Evolutionary conservation across 2,329 filamentous ascomycete genomes (phyloP), one percentile per base, ranked within the genome.

Genomic region (Aureobasidium subglaciale): DNA sequence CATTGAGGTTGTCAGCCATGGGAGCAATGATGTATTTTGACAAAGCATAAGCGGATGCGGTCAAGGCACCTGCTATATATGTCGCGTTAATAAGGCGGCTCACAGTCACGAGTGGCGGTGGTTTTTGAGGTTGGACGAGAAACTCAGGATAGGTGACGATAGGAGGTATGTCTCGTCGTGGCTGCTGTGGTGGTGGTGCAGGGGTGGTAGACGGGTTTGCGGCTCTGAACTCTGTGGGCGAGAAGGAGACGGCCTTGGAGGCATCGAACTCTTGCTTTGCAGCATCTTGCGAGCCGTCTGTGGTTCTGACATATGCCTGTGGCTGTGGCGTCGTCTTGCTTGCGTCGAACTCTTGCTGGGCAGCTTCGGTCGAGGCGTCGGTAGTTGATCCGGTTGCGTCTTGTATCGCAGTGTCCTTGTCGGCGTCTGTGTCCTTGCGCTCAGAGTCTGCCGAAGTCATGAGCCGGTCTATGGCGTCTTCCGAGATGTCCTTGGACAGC

Each of bases 191-290:
- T 16, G 29, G 11, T 10, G 29, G 29, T 41, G 27, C 11, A 11
- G 37, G 18, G 45, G 18, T 13, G 18, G 25, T 4, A 16, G 52
- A 18, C 5, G 25, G 20, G 18, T 18, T 11, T 15, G 13, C 93
- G 86, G 52, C 87, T 75, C 3, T 96, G 78, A 66, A 96, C 96
- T 55, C 77, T 80, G 40, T 80, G 78, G 29, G 90, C 88, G 66
- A 90, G 82, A 18, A 89, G 82, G 34, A 88, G 30, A 30, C 11
- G n/a, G 25, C 27, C 6, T 56, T 40, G 54, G 41, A 48, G 3
- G 54, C 54, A 15, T 56, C 43, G 27, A 56, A 56, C 24, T 56
- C 54, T 38, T 56, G 53, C 6, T 41, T 24, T 13, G 53, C 53
- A 13, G 54, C 54, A 7, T 29, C 35, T 29, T 20, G 10, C 15